These are phyloP conservation scores for Ceratocystis destructans DNA, from an alignment of 2,329 filamentous ascomycete species.

Conservation along the genomic window DNA sequence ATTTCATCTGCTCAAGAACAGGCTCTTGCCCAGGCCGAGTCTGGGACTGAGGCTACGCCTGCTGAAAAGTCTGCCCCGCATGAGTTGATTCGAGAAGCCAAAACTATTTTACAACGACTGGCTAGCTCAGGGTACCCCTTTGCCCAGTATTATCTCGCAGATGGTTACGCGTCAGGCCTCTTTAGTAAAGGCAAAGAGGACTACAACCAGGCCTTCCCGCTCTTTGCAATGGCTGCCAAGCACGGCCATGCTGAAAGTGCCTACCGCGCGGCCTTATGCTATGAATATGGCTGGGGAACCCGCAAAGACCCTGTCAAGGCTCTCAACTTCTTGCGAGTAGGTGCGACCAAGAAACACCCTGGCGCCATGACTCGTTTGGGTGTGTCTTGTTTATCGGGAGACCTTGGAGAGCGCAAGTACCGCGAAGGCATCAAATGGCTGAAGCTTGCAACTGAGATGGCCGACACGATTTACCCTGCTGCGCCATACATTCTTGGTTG, in stretches of 20 bases:
- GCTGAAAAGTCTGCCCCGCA: constrained; percentile 40
- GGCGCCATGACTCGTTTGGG: constrained; percentile 88
- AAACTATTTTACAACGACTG: constrained; percentile 73
- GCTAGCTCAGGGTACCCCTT: constrained; percentile 86
- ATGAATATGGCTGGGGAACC: constrained; percentile 96
- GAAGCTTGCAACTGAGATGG: constrained; percentile 79
- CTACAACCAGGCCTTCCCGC: constrained; percentile 76
- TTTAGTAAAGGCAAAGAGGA: constrained; percentile 93
- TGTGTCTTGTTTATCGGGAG: constrained; percentile 76
- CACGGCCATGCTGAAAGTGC: constrained; percentile 94
- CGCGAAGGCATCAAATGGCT: constrained; percentile 92
- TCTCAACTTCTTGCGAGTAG: constrained; percentile 80
- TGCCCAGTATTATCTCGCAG: constrained; percentile 92
- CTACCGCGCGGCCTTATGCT: constrained; percentile 85
- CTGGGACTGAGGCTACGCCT: constrained; percentile 24
- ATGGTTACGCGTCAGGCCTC: constrained; percentile 84
- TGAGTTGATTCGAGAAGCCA: constrained; percentile 72
- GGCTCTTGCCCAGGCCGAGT: constrained; percentile 40
- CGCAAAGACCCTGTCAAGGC: constrained; percentile 82
- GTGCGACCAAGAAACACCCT: constrained; percentile 86
- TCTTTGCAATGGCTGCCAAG: constrained; percentile 88
- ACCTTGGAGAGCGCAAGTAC: constrained; percentile 76
- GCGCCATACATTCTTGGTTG: constrained; percentile 83
- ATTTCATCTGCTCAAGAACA: constrained; percentile 77
- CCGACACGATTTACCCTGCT: constrained; percentile 81